These are phyloP conservation scores for Eucalyptus regnans DNA, from an alignment of 345 rosid genomes.

Conservation along the genomic window DNA sequence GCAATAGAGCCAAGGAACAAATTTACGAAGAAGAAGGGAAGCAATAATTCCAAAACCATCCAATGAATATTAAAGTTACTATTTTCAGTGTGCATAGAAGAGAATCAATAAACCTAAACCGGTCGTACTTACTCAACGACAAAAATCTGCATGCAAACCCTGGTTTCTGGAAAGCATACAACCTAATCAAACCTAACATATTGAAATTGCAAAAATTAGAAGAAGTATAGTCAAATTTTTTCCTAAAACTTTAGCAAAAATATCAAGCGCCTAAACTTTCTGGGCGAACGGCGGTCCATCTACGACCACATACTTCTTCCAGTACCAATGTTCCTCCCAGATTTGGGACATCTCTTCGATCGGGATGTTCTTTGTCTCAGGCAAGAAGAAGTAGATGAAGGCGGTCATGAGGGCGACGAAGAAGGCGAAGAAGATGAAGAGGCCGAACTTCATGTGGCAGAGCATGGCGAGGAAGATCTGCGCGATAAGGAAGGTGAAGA, in stretches of 20 bases:
- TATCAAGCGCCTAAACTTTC: neutral
- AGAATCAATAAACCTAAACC: neutral
- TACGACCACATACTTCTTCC: neutral
- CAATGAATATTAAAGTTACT: neutral
- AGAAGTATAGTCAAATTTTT: neutral
- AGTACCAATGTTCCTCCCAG: conserved; percentile 16
- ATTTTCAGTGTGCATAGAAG: neutral
- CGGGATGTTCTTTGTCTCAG: conserved; percentile 23
- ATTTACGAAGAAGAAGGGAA: neutral
- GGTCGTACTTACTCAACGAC: neutral
- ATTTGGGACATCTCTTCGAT: conserved; percentile 10
- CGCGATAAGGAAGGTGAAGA: conserved; percentile 3
- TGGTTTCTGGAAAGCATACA: neutral
- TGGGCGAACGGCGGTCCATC: neutral
- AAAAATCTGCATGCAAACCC: neutral
- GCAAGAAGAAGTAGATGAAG: conserved; percentile 15
- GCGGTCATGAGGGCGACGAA: conserved; percentile 11
- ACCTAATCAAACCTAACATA: neutral
- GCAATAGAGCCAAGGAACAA: neutral
- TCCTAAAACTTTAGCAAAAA: neutral
- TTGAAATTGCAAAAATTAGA: neutral
- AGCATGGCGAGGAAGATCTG: neutral
- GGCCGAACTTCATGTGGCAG: neutral
- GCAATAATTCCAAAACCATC: neutral
- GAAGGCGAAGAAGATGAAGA: neutral